Evolutionary conservation across 2,329 filamentous ascomycete species (phyloP), one percentile per base, ranked within the genome.

Genomic region (Amauroascus niger): DNA sequence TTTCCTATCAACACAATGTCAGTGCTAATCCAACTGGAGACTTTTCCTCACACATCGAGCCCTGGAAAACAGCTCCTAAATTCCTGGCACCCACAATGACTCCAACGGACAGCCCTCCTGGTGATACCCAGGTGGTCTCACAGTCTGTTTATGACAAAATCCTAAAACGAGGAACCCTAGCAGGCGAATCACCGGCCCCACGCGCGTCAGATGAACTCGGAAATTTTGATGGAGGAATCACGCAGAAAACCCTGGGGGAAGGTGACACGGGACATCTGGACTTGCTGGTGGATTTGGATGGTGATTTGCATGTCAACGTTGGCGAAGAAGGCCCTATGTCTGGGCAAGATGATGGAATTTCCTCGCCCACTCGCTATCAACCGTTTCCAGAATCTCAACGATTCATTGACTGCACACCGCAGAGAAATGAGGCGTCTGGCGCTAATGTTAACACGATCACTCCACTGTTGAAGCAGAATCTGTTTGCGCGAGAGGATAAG

Each of bases 261-360:
- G 72, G 70, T 0, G 71, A 74, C 51, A 67, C 65, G 52, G 71
- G 70, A 3, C 70, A 74, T 62, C 62, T 74, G 45, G 68, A 75
- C 55, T 56, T 75, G 14, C 57, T 73, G 22, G 66, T 69, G 9
- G 69, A 65, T 35, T 67, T 74, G 39, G 67, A 67, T 13, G 60
- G 61, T 26, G 57, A 60, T 20, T 26, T 33, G 18, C 41, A 47
- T 24, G 35, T 16, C 24, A 30, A 43, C 3, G 49, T 44, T 9
- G 44, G 47, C 11, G 60, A 83, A 83, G 71, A 87, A 83, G 59
- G 83, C 75, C 14, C 33, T 13, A 14, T 26, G 11, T 53, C 51
- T n/a, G 43, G 83, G 81, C 64, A 79, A 79, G 54, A 87, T 78
- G 57, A 88, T 79, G 64, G 65, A 53, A 63, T 59, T 52, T 72